These are phyloP conservation scores for Trichoderma guizhouense DNA, from an alignment of 2,329 filamentous ascomycete species.

Conservation along the genomic window DNA sequence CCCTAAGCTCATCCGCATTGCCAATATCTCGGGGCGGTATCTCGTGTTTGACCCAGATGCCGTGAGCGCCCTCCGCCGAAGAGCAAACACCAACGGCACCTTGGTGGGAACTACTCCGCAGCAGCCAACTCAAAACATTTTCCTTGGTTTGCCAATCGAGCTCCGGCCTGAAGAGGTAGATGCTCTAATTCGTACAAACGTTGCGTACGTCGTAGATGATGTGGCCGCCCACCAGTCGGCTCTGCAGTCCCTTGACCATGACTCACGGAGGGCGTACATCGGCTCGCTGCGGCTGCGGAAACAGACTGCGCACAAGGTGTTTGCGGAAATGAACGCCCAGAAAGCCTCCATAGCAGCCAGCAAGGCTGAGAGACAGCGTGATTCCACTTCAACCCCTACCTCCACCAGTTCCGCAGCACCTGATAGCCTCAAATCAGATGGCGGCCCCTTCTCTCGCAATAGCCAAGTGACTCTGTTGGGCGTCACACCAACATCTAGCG, in stretches of 20 bases:
- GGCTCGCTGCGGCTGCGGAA: conserved; percentile 50
- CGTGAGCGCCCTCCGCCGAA: conserved; percentile 72
- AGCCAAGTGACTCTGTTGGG: conserved; percentile 25
- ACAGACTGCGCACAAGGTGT: conserved; percentile 38
- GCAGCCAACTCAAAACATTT: conserved; percentile 91
- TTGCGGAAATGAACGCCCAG: conserved; percentile 39
- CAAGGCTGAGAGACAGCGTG: not conserved
- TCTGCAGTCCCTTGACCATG: conserved; percentile 55
- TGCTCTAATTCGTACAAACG: conserved; percentile 71
- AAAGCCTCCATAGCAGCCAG: conserved; percentile 31
- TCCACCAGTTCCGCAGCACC: not conserved
- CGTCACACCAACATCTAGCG: conserved; percentile 38
- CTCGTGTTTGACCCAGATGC: conserved; percentile 85
- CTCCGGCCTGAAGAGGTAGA: conserved; percentile 87
- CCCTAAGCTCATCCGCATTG: conserved; percentile 66
- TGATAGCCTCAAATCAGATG: not conserved
- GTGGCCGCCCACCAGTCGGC: conserved; percentile 63
- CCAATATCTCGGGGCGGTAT: conserved; percentile 74
- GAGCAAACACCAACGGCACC: conserved; percentile 81
- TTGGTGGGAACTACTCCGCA: conserved; percentile 86
- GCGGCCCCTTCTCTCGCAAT: not conserved
- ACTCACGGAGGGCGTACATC: conserved; percentile 61
- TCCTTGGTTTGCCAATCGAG: conserved; percentile 83
- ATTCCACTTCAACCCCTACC: not conserved
- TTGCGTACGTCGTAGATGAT: conserved; percentile 81